phyloP scores from a whole-genome alignment of 257 asterid species.

The Ehretia macrophylla region DNA sequence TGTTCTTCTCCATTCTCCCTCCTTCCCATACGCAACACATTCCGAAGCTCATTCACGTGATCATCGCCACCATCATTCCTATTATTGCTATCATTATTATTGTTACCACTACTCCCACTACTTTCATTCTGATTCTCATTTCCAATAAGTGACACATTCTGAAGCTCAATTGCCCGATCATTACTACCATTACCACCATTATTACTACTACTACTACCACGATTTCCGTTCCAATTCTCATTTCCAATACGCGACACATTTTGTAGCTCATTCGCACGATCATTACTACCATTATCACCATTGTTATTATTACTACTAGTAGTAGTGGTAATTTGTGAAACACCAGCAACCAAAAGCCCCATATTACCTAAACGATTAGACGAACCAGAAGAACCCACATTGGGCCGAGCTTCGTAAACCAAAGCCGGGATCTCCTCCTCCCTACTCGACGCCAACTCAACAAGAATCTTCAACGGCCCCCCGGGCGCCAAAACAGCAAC shows the following conservation, averaged over 20 bases:
- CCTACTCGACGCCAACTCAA: constrained; percentile 81
- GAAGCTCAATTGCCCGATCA: constrained; percentile 40
- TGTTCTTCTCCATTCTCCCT: constrained; percentile 23
- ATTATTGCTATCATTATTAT: no score
- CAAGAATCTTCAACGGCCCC: constrained; percentile 87
- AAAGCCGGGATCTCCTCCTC: constrained; percentile 90
- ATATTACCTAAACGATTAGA: constrained; percentile 29
- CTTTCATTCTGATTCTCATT: neutral
- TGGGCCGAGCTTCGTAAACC: constrained; percentile 85
- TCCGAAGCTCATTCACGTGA: constrained; percentile 11
- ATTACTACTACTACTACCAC: neutral
- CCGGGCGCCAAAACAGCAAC: constrained; percentile 92
- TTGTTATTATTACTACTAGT: neutral
- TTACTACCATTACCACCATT: constrained; percentile 13
- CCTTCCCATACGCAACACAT: constrained; percentile 8
- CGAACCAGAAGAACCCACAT: constrained; percentile 33
- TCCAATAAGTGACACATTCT: constrained; percentile 19
- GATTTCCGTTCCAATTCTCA: neutral
- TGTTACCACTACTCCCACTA: neutral
- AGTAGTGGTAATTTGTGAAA: constrained; percentile 6
- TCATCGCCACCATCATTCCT: neutral
- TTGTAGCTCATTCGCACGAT: constrained; percentile 40
- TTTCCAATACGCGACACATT: constrained; percentile 28
- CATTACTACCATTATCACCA: constrained; percentile 6
- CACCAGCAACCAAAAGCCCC: constrained; percentile 51